Conservation (phyloP, 805 yeast species). For the Pichia cephalocereana region DNA sequence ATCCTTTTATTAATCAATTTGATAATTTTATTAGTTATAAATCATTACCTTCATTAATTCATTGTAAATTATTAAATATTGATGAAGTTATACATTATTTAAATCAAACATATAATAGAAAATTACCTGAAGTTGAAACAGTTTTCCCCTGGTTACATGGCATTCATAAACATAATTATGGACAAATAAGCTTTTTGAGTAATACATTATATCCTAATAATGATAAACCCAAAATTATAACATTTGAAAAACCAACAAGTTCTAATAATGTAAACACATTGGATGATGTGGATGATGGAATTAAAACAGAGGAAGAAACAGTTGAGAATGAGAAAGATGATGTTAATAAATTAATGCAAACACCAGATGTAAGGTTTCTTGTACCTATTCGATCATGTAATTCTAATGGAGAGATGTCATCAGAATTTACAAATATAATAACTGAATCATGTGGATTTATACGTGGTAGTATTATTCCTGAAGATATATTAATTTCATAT, state of each 20-base stretch:
- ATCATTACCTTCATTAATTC: conserved; percentile 7
- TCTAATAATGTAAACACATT: neutral
- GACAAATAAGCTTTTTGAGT: conserved; percentile 39
- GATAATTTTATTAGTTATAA: conserved; percentile 15
- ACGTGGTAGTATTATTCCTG: conserved; percentile 44
- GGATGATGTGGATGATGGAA: neutral
- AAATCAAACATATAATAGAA: conserved; percentile 16
- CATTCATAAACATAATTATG: conserved; percentile 44
- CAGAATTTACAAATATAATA: conserved; percentile 22
- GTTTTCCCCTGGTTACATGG: conserved; percentile 95
- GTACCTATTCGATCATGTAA: conserved; percentile 26
- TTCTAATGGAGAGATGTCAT: conserved; percentile 22
- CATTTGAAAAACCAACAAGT: conserved; percentile 6
- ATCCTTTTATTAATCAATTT: conserved; percentile 17
- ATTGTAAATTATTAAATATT: conserved; percentile 17
- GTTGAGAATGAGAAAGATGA: neutral
- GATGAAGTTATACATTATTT: conserved; percentile 20
- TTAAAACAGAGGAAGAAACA: neutral
- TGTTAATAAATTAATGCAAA: conserved; percentile 1
- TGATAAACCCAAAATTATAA: conserved; percentile 8
- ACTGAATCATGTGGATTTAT: conserved; percentile 36
- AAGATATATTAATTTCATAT: conserved; percentile 45
- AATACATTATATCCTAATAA: conserved; percentile 10
- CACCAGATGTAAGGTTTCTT: conserved; percentile 20
- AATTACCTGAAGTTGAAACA: conserved; percentile 51